Base-by-base conservation (phyloP, 1,139 yeast genomes). In the Yamadazyma spencermartinsiae region DNA sequence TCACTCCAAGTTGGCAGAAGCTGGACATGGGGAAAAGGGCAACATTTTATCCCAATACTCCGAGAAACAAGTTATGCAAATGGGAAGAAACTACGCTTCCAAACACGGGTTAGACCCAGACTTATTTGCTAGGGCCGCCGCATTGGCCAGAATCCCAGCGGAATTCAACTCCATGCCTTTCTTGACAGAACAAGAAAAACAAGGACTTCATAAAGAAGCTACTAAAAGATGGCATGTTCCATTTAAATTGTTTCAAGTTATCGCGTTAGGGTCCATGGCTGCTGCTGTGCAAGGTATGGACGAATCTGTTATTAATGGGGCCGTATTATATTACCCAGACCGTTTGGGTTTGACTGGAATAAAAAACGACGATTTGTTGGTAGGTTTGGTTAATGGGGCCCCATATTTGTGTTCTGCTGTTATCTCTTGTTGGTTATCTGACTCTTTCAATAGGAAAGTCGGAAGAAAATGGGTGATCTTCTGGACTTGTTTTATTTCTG, bases 211-310 rank as follows among this genome's bases (percentile, higher is more conserved):
- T 44, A 82, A 74, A 52, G 74, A 68, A 42, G 72, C 79, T 27
- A 83, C 85, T 43, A 79, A 80, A 34, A 76, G 69, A 62, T 83
- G 88, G 87, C 68, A 70, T 40, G 72, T 82, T 30, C 92, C 95
- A 0, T 48, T 50, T 28, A 76, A 76, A 43, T 68, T 87, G 51
- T 64, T 81, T 48, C 77, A 73, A 49, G 80, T 86, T 38, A 77
- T 85, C 41, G 74, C 86, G 12, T 76, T 86, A 58, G 84, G 90
- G 31, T 85, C 95, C 4, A 77, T 87, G 80, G 88, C 94, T 37
- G 96, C 96, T 14, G 86, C 90, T 7, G 90, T 88, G 27, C 95
- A 87, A 60, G 96, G 96, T 54, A 86, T 87, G 88, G 96, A 88
- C 59, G 95, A 88, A 60, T 75, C 94, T 3, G 95, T 86, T 16